Evolutionary conservation across 768 basidiomycete species (phyloP), one percentile per base, ranked within the genome.

Genomic region (Termitomyces sp.): DNA sequence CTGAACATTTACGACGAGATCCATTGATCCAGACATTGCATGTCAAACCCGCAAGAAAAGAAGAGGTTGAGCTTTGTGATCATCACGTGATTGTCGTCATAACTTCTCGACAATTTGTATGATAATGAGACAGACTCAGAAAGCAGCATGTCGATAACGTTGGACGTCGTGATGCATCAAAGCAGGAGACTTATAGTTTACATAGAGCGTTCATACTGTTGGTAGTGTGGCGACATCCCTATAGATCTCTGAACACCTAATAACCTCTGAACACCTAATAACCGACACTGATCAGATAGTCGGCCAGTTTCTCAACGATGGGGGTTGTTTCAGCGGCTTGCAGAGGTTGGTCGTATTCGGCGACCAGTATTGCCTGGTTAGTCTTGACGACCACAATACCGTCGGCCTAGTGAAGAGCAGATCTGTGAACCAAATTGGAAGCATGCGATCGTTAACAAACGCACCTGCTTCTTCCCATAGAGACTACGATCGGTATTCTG

Each of bases 291-390:
- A 80, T 87, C 66, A 97, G 78, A 70, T 94, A 93, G 69, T 93
- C 88, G 34, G 84, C 92, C 22, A 95, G 73, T 5, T 62, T 65
- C 68, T 88, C 84, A 40, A 88, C 88, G 37, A 89, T 60, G 15
- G 77, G 64, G 21, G 82, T 87, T 17, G 80, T 75, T 67, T 95
- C 93, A 15, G 72, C 62, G 2, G 83, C 85, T 66, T 88, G 87
- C 40, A 68, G 65, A 0, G 91, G 91, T 5, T 76, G 72, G 0
- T 56, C 56, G 70, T 96, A 98, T 65, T 86, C 85, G 5, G 83
- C 81, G 21, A 97, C 84, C 51, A 98, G 75, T 54, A 96, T 74
- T n/a, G 90, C 92, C 64, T 90, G 87, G 58, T 79, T 87, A 17
- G 92, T 95, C 77, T 88, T 89, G 45, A 89, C 84, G 56, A 93